Base-by-base conservation (phyloP, 2,329 filamentous ascomycete genomes). In the Colletotrichum navitas region DNA sequence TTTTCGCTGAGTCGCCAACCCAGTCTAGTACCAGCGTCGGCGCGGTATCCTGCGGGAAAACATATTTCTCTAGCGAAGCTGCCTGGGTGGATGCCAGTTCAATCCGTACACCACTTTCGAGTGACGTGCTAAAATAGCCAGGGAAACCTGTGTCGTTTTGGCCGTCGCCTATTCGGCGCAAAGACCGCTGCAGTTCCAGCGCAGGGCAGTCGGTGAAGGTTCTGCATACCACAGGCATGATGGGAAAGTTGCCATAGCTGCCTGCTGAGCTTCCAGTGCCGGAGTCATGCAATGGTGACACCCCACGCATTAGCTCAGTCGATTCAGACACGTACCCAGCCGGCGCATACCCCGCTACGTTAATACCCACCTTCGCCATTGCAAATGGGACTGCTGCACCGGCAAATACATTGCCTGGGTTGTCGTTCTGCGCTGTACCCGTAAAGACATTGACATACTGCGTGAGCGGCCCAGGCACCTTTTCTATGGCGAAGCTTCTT, bases 401-500 rank as follows among this genome's bases (percentile, higher is more conserved):
- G 12, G 51, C 66, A 8, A 68, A 68, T 11, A 63, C 66, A 2
- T 64, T 56, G 5, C 60, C 51, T 1, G 66, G 51, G n/a, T 58
- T 14, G 41, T 36, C 41, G 39, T 68, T 68, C 14, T 63, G 65
- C 18, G 58, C 59, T 0, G 65, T 68, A 1, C 59, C 59, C 11
- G 59, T 63, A 58, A 68, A 68, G 11, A 63, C 43, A 14, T 68
- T 63, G 49, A 68, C 59, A 24, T 68, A 49, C 12, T 68, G 65
- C 49, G 59, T 63, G 5, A 63, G 16, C 18, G 59, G 32, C 3
- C 59, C 66, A 2, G 60, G 51, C 21, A 45, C 18, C 0, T n/a
- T n/a, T n/a, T 45, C 43, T 2, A n/a, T n/a, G 3, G 43, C 43
- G 4, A 45, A 5, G 8, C 2, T 45, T n/a, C 21, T n/a, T n/a